These are phyloP conservation scores for Dryadomyces quercus-mongolicae DNA, from an alignment of 2,329 filamentous ascomycete genomes.

Conservation along the genomic window DNA sequence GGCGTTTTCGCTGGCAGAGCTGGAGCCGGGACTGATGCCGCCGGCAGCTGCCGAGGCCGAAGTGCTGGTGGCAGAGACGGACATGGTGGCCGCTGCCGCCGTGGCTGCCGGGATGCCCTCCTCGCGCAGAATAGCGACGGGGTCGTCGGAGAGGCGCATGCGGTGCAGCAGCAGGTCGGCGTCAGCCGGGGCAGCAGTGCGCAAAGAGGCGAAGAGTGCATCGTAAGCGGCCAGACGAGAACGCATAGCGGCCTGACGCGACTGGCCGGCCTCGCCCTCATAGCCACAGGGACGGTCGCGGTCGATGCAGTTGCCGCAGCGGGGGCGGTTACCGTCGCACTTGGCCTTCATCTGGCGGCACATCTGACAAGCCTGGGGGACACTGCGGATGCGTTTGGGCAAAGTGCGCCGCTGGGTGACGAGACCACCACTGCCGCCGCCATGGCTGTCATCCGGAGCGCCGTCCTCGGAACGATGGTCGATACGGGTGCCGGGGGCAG, in stretches of 20 bases:
- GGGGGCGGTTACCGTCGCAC: constrained; percentile 21
- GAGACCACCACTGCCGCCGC: background rate
- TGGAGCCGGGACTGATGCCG: background rate
- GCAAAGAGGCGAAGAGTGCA: constrained; percentile 16
- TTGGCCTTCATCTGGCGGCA: constrained; percentile 18
- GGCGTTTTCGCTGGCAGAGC: background rate
- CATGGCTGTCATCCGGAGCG: constrained; percentile 1
- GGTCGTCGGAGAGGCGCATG: constrained; percentile 14
- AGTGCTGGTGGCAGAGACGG: background rate
- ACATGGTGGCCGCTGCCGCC: background rate
- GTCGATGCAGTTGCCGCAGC: constrained; percentile 17
- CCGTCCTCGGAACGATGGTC: background rate
- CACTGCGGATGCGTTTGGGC: constrained; percentile 11
- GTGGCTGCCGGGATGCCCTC: background rate
- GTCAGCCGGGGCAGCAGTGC: constrained; percentile 13
- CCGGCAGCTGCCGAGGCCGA: background rate
- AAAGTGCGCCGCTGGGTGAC: constrained; percentile 2
- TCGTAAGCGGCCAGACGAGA: constrained; percentile 18
- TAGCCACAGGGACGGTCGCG: constrained; percentile 18
- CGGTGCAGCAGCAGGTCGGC: constrained; percentile 15
- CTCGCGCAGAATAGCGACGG: constrained; percentile 5
- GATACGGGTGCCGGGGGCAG: constrained; percentile 4
- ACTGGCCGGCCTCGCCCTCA: constrained; percentile 19
- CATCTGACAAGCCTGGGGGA: constrained; percentile 18
- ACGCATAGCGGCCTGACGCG: constrained; percentile 18